Evolutionary conservation across 441 rosid species (phyloP).

Genomic region (Manihot esculenta): DNA sequence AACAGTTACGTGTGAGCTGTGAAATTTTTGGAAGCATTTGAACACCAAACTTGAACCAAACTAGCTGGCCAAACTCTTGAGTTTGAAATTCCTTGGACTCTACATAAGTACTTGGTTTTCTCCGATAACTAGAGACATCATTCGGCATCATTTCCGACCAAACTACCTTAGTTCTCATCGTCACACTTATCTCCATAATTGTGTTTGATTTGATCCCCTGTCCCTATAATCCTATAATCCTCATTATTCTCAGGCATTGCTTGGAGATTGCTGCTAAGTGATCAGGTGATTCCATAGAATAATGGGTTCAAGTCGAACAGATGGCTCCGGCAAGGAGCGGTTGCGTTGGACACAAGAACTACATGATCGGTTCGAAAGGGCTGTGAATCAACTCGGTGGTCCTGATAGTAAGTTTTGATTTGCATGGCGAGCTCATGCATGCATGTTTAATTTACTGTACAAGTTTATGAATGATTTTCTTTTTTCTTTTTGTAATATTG

Average conservation of each 20-base stretch:
- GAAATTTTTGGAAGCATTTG: constrained; percentile 12
- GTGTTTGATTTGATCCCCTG: constrained; percentile 13
- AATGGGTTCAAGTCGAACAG: constrained; percentile 44
- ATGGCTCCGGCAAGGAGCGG: constrained; percentile 49
- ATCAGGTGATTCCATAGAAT: not conserved
- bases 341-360: constrained; percentile 60
- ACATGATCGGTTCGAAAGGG: constrained; percentile 54
- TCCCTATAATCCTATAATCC: constrained; percentile 25
- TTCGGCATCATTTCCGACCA: constrained; percentile 19
- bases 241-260: constrained; percentile 4
- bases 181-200: not conserved
- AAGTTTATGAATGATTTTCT: not conserved
- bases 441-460: not conserved
- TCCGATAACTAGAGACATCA: constrained; percentile 30
- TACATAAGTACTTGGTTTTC: constrained; percentile 17
- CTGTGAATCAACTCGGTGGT: constrained; percentile 67
- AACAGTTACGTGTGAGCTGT: constrained; percentile 8
- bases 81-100: not conserved
- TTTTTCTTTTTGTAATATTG: not conserved
- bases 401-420: constrained; percentile 52
- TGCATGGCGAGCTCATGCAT: not conserved
- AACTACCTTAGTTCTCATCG: constrained; percentile 34
- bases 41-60: no score
- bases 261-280: constrained; percentile 1
- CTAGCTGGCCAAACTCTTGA: no score